Conservation (phyloP, 176 grass and related monocot species). For the Coix lacrymajobi region DNA sequence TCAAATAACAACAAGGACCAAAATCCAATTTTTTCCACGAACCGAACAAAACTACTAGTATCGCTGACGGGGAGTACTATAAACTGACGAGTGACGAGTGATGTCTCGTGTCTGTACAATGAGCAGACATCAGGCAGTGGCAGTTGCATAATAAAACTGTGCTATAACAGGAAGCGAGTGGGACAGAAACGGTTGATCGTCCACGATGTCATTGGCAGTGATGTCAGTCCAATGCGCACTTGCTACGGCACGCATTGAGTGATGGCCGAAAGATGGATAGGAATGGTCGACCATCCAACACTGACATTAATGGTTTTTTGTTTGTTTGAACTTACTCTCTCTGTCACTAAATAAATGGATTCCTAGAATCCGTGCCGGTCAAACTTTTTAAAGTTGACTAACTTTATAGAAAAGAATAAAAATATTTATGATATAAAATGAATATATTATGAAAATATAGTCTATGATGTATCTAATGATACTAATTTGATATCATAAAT, state of each 20-base stretch:
- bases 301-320: too few species aligned
- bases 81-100: neutral
- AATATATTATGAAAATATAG: too few species aligned
- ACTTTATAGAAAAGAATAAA: too few species aligned
- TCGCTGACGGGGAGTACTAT: neutral
- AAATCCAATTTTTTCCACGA: too few species aligned
- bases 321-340: too few species aligned
- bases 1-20: too few species aligned
- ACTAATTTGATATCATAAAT: too few species aligned
- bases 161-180: neutral
- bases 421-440: too few species aligned
- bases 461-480: too few species aligned
- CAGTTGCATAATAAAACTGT: neutral
- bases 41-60: neutral
- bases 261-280: neutral
- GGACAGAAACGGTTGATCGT: constrained; percentile 11
- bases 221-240: constrained; percentile 11
- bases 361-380: too few species aligned
- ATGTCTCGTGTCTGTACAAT: neutral
- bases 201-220: neutral
- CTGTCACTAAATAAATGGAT: too few species aligned
- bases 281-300: constrained; percentile 10
- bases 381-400: too few species aligned
- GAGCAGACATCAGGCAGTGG: neutral
- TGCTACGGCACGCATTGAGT: neutral